Evolutionary conservation across 2,329 filamentous ascomycete genomes (phyloP).

Genomic region (Sclerotinia trifoliorum): DNA sequence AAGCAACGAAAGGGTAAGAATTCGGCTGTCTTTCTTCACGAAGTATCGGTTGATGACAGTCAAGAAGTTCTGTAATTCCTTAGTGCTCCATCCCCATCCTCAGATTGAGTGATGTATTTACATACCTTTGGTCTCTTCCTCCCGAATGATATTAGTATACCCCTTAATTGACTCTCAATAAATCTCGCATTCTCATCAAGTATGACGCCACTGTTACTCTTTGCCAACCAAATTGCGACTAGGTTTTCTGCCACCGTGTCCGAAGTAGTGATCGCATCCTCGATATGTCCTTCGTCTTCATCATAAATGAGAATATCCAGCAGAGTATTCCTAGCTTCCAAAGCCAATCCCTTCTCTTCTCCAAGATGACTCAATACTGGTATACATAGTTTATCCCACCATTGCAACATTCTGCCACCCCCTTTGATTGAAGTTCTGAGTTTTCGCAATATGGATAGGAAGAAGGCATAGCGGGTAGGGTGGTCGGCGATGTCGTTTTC

Average conservation of each 20-base stretch:
- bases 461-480: slow-evolving; percentile 60
- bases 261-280: slow-evolving; percentile 46
- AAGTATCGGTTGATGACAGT: slow-evolving; percentile 64
- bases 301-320: slow-evolving; percentile 64
- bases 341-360: slow-evolving; percentile 61
- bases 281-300: slow-evolving; percentile 53
- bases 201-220: slow-evolving; percentile 42
- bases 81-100: slow-evolving; percentile 23
- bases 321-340: slow-evolving; percentile 63
- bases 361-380: slow-evolving; percentile 57
- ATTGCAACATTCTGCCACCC: slow-evolving; percentile 62
- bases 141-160: slow-evolving; percentile 47
- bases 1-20: slow-evolving; percentile 64
- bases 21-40: slow-evolving; percentile 61
- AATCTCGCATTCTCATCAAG: slow-evolving; percentile 47
- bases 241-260: slow-evolving; percentile 57
- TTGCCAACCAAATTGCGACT: slow-evolving; percentile 57
- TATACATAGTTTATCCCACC: slow-evolving; percentile 66
- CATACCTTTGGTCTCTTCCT: slow-evolving; percentile 65
- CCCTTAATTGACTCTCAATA: slow-evolving; percentile 48
- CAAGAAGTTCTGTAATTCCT: slow-evolving; percentile 59
- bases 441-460: slow-evolving; percentile 64
- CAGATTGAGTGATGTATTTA: slow-evolving; percentile 33
- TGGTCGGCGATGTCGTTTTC: slow-evolving; percentile 60
- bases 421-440: slow-evolving; percentile 64